phyloP scores from a whole-genome alignment of 2,329 filamentous ascomycete species.

The Colletotrichum sp. region DNA sequence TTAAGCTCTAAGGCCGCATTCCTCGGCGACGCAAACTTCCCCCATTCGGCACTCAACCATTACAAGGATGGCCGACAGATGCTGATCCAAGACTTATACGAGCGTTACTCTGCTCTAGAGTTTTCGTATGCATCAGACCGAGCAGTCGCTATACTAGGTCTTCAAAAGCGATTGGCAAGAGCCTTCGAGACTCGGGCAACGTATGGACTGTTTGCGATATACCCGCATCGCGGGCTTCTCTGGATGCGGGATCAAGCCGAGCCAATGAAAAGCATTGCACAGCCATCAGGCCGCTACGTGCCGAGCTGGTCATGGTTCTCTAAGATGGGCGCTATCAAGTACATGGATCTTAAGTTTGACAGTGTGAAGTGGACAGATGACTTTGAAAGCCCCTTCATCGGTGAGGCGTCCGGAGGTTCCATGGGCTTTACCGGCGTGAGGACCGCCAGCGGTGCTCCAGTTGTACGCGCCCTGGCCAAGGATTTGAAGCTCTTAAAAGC shows the following conservation, averaged over 20 bases:
- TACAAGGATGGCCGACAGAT: slow-evolving; percentile 1
- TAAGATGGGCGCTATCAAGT: neutral
- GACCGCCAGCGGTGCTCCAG: neutral
- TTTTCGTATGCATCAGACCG: slow-evolving; percentile 5
- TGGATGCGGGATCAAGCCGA: neutral
- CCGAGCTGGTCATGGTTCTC: slow-evolving; percentile 12
- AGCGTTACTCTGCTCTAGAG: slow-evolving; percentile 2
- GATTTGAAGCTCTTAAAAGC: neutral
- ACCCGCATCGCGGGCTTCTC: neutral
- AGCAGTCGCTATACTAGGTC: slow-evolving; percentile 5
- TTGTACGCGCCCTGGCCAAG: neutral
- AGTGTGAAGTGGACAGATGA: neutral
- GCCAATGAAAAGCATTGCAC: neutral
- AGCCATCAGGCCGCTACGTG: neutral
- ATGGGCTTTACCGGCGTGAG: neutral
- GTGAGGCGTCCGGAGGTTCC: neutral
- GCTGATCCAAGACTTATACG: slow-evolving; percentile 1
- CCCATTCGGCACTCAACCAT: neutral
- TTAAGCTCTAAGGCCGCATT: neutral
- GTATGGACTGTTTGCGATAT: neutral
- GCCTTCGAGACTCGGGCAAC: neutral
- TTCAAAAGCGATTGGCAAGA: neutral
- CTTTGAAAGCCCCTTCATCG: neutral
- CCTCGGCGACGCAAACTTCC: slow-evolving; percentile 14
- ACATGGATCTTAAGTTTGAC: neutral